phyloP scores from a whole-genome alignment of 164 flowering plant species.

The Cinnamomum micranthum region DNA sequence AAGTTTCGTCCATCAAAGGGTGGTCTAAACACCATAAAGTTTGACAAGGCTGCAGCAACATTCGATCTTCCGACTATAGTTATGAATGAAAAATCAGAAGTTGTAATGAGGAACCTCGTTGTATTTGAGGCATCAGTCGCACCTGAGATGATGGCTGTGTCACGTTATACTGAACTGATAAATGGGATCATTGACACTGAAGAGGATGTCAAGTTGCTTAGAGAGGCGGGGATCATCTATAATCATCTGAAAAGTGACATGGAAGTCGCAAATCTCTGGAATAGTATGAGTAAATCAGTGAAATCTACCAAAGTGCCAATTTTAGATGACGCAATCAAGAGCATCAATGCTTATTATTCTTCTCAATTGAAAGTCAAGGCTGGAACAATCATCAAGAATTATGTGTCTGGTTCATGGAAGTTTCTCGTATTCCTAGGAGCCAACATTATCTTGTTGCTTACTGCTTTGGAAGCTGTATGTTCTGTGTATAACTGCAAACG shows the following conservation, averaged over 20 bases:
- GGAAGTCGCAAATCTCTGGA: constrained; percentile 6
- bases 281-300: constrained; percentile 8
- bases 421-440: constrained; percentile 2
- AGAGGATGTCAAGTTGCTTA: constrained; percentile 8
- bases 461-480: constrained; percentile 4
- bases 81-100: constrained; percentile 14
- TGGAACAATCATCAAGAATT: neutral
- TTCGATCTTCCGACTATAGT: constrained; percentile 8
- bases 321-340: constrained; percentile 5
- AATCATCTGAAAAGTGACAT: constrained; percentile 3
- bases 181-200: constrained; percentile 16
- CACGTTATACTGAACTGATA: constrained; percentile 23
- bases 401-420: constrained; percentile 8
- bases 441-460: constrained; percentile 8
- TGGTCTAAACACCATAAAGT: constrained; percentile 6
- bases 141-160: constrained; percentile 15
- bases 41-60: constrained; percentile 6
- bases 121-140: constrained; percentile 19
- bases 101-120: constrained; percentile 17
- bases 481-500: neutral
- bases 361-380: constrained; percentile 2
- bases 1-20: constrained; percentile 6
- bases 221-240: constrained; percentile 6
- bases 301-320: neutral
- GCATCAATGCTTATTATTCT: constrained; percentile 2